Base-by-base conservation (phyloP, 305 asterid species). In the Withania somnifera region DNA sequence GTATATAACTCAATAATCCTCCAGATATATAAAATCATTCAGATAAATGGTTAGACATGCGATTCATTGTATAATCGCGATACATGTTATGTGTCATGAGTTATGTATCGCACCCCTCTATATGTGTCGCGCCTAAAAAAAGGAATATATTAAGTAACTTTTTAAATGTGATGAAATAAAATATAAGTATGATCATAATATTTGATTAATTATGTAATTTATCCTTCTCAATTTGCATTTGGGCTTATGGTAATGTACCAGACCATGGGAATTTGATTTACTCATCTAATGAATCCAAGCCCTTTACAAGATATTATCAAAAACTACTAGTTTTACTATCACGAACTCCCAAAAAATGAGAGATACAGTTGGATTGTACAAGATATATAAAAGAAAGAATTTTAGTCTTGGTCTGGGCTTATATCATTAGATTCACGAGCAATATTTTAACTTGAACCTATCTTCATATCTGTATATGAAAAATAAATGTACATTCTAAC, bases 221-320 rank as follows among this genome's bases (percentile, higher is more conserved):
- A 38, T 68, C 77, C 77, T 68, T 68, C 53, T 38, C 54, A 40
- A 19, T 68, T 11, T 68, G 3, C 34, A 38, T 68, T 38, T 68
- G 77, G 54, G 54, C 77, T 68, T 68, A 68, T 68, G 54, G 19
- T 68, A 68, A 68, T 68, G 77, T 11, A 68, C 54, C 77, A 68
- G 26, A 40, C 77, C 34, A 68, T 68, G 10, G 10, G 19, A 38
- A n/a, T n/a, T 40, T 19, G 11, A 10, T 19, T n/a, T 19, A 11
- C 32, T 67, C 53, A 66, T 67, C 2, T 67, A 36, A 2, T 67
- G 30, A 34, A 67, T 11, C 75, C 75, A 67, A 36, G 52, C 30
- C 47, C 4, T 32, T 64, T 14, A 8, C 26, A 32, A 32, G 14
- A 32, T 11, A 34, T 34, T 36, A 28, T 30, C 19, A 38, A 40